Evolutionary conservation across 805 yeast genomes (phyloP), one percentile per base, ranked within the genome.

Genomic region (Nakazawaea laoshanensis): DNA sequence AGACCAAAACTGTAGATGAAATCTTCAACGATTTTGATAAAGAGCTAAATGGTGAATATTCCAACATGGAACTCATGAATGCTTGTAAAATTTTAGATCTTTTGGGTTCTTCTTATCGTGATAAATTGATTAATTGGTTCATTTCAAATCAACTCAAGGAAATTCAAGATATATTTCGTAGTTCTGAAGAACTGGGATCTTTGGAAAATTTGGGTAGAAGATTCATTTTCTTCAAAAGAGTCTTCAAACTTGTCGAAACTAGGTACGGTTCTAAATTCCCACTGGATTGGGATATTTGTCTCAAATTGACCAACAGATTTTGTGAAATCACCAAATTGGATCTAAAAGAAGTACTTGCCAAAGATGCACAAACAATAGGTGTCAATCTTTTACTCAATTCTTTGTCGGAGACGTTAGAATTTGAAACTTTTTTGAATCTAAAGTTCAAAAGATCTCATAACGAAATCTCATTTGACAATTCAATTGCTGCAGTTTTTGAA

Each of bases 161-260:
- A 46, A 74, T 89, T 27, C 68, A 68, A 22, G 59, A 73, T 15
- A 85, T 92, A 8, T 92, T 92, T 57, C 70, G 74, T 34, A 65
- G 77, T 7, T 66, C 75, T 10, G 96, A 87, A 45, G 98, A 92
- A 55, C 98, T 98, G 0, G 96, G 96, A 1, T 80, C 94, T 4
- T 59, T 92, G 39, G 98, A 92, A 38, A 92, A 92, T 53, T 57
- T 92, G 32, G 68, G 74, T 19, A 63, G 96, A 43, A 63, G 98
- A 30, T 92, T 75, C 52, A 70, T 87, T 20, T 89, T 81, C 52
- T 83, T 85, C 55, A 77, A 79, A 43, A 77, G 82, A 43, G 68
- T 84, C 1, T 57, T 89, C 38, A 68, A 67, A 33, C 64, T 67
- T 24, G 74, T 77, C 43, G 77, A 74, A 38, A 52, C 71, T 1